A percentile compares a stretch with the other conserved stretches of the same genome.
Evolutionary conservation across 495 filamentous ascomycete species (phyloP).

Genomic region (Talaromyces adpressus): DNA sequence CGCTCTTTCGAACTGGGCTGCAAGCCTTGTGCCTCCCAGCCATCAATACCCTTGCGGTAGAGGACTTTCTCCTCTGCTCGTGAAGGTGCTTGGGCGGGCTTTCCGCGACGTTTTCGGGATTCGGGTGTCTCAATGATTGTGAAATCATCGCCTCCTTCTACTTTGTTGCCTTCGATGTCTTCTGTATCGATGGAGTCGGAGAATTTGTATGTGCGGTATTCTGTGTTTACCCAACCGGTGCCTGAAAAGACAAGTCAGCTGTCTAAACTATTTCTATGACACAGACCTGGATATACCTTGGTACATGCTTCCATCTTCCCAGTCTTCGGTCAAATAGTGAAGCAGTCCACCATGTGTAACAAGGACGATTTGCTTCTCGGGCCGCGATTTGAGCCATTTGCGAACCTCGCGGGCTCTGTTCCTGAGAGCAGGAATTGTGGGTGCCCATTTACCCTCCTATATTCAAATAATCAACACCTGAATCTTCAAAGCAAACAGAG

Average conservation of each 20-base stretch:
- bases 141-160: slow-evolving; percentile 46
- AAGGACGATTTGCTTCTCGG: slow-evolving; percentile 57
- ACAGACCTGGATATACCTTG: slow-evolving; percentile 30
- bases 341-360: slow-evolving; percentile 67
- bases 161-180: slow-evolving; percentile 28
- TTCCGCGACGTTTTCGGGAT: slow-evolving; percentile 51
- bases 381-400: slow-evolving; percentile 53
- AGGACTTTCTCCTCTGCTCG: slow-evolving; percentile 32
- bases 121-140: slow-evolving; percentile 56
- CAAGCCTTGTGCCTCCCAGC: slow-evolving; percentile 38
- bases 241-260: no score
- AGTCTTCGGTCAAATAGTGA: slow-evolving; percentile 81
- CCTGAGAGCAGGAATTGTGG: slow-evolving; percentile 50
- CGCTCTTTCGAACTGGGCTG: slow-evolving; percentile 36
- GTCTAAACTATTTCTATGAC: no score
- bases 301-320: slow-evolving; percentile 52
- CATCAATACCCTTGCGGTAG: slow-evolving; percentile 33
- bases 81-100: slow-evolving; percentile 24
- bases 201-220: slow-evolving; percentile 73
- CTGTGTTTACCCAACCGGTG: slow-evolving; percentile 81
- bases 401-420: slow-evolving; percentile 59
- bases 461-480: slow-evolving; percentile 4
- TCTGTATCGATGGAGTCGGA: slow-evolving; percentile 30
- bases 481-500: neutral
- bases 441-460: slow-evolving; percentile 46